Percentiles rank a stretch among this genome's conserved stretches.
phyloP scores from a whole-genome alignment of 257 asterid species.

The Handroanthus guayacan region DNA sequence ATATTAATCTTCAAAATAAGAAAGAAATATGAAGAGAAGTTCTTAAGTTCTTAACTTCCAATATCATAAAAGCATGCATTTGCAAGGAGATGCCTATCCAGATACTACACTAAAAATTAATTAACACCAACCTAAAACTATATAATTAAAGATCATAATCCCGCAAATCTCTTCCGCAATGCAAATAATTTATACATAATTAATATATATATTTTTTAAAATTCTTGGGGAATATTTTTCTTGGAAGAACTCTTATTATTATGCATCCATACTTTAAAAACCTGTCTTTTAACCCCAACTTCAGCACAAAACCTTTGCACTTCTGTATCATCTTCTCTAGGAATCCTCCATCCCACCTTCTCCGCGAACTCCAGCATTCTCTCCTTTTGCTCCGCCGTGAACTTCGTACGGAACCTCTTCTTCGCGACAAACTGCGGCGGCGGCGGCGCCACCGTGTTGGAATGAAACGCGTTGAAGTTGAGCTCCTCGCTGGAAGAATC shows the following conservation, averaged over 20 bases:
- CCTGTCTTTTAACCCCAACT: slow-evolving; percentile 87
- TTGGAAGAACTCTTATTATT: slow-evolving; percentile 65
- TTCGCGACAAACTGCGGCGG: slow-evolving; percentile 62
- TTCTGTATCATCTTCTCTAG: slow-evolving; percentile 86
- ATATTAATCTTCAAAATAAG: neutral
- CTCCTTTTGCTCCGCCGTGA: slow-evolving; percentile 85
- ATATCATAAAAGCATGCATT: slow-evolving; percentile 27
- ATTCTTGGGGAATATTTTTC: slow-evolving; percentile 32
- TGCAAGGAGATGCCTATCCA: slow-evolving; percentile 16
- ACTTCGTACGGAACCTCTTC: slow-evolving; percentile 79
- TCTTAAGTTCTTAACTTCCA: slow-evolving; percentile 16
- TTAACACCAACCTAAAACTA: neutral
- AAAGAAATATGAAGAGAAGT: slow-evolving; percentile 25
- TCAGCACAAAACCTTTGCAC: slow-evolving; percentile 85
- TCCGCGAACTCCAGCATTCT: slow-evolving; percentile 90
- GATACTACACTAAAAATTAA: slow-evolving; percentile 23
- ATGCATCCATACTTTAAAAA: slow-evolving; percentile 97
- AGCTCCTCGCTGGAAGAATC: slow-evolving; percentile 90
- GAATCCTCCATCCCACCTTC: slow-evolving; percentile 93
- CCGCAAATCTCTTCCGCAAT: neutral
- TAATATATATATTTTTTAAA: neutral
- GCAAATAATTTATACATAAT: neutral
- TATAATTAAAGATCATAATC: neutral
- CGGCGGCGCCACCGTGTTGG: slow-evolving; percentile 51
- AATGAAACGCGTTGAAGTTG: slow-evolving; percentile 60